A percentile compares a stretch with the other conserved stretches of the same genome.
phyloP scores from a whole-genome alignment of 495 filamentous ascomycete genomes.

The Penicillium ucsense region DNA sequence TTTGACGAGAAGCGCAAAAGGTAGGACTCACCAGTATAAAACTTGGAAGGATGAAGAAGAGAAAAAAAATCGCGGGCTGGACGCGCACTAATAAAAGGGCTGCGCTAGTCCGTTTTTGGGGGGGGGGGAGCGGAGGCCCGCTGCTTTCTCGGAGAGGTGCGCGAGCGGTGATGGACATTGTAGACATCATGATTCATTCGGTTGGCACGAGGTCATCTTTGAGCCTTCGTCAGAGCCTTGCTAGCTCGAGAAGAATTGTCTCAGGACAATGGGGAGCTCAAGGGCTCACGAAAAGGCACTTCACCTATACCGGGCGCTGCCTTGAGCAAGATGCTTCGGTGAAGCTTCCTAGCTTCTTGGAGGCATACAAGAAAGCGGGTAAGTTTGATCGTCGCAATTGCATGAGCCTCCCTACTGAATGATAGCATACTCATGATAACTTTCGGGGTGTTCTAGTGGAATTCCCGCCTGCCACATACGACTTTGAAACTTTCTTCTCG shows the following conservation, averaged over 20 bases:
- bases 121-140: conserved; percentile 17
- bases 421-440: conserved; percentile 1
- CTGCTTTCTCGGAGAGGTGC: conserved; percentile 7
- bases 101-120: conserved; percentile 21
- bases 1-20: not conserved
- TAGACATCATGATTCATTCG: conserved; percentile 1
- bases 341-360: conserved; percentile 22
- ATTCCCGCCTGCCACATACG: conserved; percentile 41
- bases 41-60: conserved; percentile 92
- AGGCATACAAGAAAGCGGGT: conserved; percentile 43
- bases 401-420: not conserved
- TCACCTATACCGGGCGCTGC: conserved; percentile 17
- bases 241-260: conserved; percentile 17
- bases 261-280: conserved; percentile 6
- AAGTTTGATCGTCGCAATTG: conserved; percentile 7
- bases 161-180: conserved; percentile 3
- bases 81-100: conserved; percentile 12
- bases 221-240: conserved; percentile 11
- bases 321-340: conserved; percentile 12
- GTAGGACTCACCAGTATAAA: conserved; percentile 74
- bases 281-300: conserved; percentile 9
- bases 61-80: conserved; percentile 33
- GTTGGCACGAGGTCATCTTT: conserved; percentile 4
- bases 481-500: conserved; percentile 35
- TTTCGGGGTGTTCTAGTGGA: conserved; percentile 27